Evolutionary conservation across 805 yeast genomes (phyloP), one percentile per base, ranked within the genome.

Genomic region (Isabelozyma rhagii): DNA sequence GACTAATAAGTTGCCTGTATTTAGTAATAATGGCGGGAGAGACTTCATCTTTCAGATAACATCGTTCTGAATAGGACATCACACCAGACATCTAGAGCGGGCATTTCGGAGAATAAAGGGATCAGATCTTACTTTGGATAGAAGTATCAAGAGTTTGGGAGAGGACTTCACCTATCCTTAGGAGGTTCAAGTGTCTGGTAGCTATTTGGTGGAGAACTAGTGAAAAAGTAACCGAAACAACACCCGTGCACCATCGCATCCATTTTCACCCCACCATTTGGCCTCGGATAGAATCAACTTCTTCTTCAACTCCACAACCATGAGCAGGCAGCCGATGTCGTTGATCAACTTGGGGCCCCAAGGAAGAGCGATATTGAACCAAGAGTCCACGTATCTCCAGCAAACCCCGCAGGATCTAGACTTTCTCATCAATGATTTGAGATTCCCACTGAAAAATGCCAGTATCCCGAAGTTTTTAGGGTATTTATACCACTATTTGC

Each of bases 401-500:
- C 68, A 48, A 15, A 44, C 50, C 11, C 72, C 78, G 2, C 74
- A 74, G 48, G 82, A 77, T 44, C 63, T 81, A 39, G 85, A 81
- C 58, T 75, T 64, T 49, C 55, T 81, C 31, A 63, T 80, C 9
- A 58, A 76, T 50, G 78, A 79, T 18, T 56, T 81, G 25, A 52
- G 77, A 34, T 62, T 64, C 51, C 82, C 84, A 0, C 59, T 55
- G 17, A 53, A 66, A 1, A 58, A 65, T 8, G 59, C 63, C 51
- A 66, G 68, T 34, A 66, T 58, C 39, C 61, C 58, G 17, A 66
- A 64, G 48, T 56, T 74, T 4, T 55, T 79, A 14, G 79, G 83
- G 1, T 77, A 78, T 57, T 48, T 81, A 18, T 80, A 75, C 47
- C 75, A 80, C 56, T 80, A 80, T 55, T 60, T 79, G 47, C 84